Percentiles rank a stretch among this genome's conserved stretches.
Conservation (phyloP, 1,139 yeast genomes). For the Zygoascus meyerae region DNA sequence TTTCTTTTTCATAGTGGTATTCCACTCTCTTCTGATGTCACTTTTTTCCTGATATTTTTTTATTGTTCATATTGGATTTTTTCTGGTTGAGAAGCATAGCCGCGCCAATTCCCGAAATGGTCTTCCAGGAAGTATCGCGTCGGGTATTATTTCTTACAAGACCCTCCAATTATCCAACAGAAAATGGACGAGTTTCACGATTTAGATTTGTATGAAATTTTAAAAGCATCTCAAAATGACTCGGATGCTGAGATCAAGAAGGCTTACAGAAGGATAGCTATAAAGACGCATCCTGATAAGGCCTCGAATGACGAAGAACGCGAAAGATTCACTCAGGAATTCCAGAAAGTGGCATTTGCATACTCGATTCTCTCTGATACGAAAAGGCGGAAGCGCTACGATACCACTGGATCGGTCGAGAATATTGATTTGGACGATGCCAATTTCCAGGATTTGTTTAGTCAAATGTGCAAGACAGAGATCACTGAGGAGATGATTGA, state of each 20-base stretch:
- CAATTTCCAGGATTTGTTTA: conserved; percentile 63
- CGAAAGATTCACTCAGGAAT: conserved; percentile 40
- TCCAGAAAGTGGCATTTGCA: conserved; percentile 71
- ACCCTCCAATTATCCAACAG: no score
- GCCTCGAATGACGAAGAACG: conserved; percentile 37
- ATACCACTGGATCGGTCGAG: conserved; percentile 59
- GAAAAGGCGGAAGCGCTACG: conserved; percentile 52
- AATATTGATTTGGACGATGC: conserved; percentile 46
- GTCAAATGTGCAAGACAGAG: conserved; percentile 44
- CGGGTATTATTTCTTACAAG: neutral
- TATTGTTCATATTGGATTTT: no score
- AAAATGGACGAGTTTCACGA: conserved; percentile 21
- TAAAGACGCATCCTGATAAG: conserved; percentile 77
- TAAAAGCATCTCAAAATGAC: conserved; percentile 38
- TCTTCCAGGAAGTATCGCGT: neutral
- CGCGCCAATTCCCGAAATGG: no score
- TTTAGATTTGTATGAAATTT: conserved; percentile 60
- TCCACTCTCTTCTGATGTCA: neutral
- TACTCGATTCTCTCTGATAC: conserved; percentile 64
- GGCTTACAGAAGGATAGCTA: conserved; percentile 65
- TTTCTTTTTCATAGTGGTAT: conserved; percentile 5
- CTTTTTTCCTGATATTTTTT: no score
- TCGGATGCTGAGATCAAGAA: conserved; percentile 56
- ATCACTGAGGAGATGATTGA: conserved; percentile 71
- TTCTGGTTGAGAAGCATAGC: no score